phyloP scores from a whole-genome alignment of 129 eudicot genomes.

The Flaveria bidentis region DNA sequence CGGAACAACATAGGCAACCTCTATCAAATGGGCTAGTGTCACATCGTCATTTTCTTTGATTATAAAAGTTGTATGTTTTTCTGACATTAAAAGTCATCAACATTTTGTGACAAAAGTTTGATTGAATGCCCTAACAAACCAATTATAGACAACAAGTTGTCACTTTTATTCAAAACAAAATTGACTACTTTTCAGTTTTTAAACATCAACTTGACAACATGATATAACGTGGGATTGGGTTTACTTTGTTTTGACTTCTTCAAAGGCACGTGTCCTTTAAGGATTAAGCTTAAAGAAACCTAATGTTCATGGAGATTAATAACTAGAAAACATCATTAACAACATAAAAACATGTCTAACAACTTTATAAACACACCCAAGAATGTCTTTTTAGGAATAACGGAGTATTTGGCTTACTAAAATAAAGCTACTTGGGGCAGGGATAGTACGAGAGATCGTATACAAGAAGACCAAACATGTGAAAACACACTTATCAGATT shows the following conservation, averaged over 20 bases:
- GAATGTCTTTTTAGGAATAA: too few species aligned
- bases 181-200: neutral
- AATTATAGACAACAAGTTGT: slow-evolving; percentile 9
- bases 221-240: neutral
- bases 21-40: neutral
- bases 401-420: too few species aligned
- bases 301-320: slow-evolving; percentile 2
- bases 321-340: neutral
- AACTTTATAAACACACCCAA: slow-evolving; percentile 47
- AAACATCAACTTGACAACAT: slow-evolving; percentile 12
- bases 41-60: neutral
- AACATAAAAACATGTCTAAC: slow-evolving; percentile 7
- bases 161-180: slow-evolving; percentile 8
- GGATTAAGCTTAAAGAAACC: slow-evolving; percentile 16
- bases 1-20: neutral
- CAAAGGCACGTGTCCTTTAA: neutral
- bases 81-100: slow-evolving; percentile 1
- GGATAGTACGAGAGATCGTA: too few species aligned
- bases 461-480: too few species aligned
- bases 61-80: neutral
- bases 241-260: too few species aligned
- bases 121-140: slow-evolving; percentile 4
- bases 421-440: too few species aligned
- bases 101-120: neutral
- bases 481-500: too few species aligned